Evolutionary conservation across 208 protist species (phyloP).

Genomic region (Trichomonas gallinae): DNA sequence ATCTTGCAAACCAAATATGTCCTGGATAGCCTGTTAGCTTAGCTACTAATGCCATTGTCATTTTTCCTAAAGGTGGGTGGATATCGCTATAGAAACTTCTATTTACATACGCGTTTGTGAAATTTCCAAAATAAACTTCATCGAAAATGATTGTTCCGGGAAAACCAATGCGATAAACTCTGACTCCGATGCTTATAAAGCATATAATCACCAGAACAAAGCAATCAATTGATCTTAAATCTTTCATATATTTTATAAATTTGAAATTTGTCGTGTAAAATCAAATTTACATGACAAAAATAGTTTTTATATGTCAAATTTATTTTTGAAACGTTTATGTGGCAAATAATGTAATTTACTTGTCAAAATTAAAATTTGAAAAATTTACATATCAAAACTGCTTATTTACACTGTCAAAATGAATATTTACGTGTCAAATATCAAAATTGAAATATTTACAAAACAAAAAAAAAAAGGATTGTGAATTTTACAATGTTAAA

Average conservation of each 20-base stretch:
- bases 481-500: too few species aligned
- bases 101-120: background rate
- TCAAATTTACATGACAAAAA: too few species aligned
- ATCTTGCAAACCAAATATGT: background rate
- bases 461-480: too few species aligned
- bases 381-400: too few species aligned
- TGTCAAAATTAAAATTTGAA: too few species aligned
- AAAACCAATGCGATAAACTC: background rate
- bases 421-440: too few species aligned
- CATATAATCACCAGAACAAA: background rate
- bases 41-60: background rate
- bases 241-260: background rate
- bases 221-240: background rate
- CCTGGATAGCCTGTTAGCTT: background rate
- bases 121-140: constrained; percentile 19
- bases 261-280: too few species aligned
- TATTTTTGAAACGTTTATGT: too few species aligned
- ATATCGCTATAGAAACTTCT: background rate
- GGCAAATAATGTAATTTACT: too few species aligned
- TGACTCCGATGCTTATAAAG: background rate
- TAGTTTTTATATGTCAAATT: too few species aligned
- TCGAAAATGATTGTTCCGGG: background rate
- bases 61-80: constrained; percentile 9
- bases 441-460: too few species aligned
- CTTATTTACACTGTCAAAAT: too few species aligned